These are phyloP conservation scores for Wickerhamiella occidentalis DNA, from an alignment of 805 yeast genomes.

Conservation along the genomic window DNA sequence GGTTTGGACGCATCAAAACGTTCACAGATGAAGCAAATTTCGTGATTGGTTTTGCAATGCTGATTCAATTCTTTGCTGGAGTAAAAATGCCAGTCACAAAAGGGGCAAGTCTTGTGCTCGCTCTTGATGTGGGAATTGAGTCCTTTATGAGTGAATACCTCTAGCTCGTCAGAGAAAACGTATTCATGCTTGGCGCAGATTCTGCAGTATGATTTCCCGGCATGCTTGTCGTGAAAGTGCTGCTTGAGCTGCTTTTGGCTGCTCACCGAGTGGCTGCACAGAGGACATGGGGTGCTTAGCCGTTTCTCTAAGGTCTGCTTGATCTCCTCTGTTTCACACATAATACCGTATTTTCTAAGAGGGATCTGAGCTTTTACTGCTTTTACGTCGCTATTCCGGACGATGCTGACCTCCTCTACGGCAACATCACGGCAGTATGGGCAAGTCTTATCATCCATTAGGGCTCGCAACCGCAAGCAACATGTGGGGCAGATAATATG, in stretches of 20 bases:
- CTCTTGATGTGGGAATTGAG: constrained; percentile 55
- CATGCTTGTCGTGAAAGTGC: constrained; percentile 56
- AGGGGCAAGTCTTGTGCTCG: constrained; percentile 66
- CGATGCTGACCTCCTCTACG: constrained; percentile 35
- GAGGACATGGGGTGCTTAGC: constrained; percentile 29
- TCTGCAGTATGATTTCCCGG: constrained; percentile 46
- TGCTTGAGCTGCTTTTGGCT: constrained; percentile 42
- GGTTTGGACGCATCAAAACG: constrained; percentile 42
- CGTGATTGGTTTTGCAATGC: constrained; percentile 77
- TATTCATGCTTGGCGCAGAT: constrained; percentile 68
- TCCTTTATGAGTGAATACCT: constrained; percentile 46
- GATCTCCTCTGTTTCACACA: constrained; percentile 46
- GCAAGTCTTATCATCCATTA: constrained; percentile 64
- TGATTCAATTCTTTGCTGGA: constrained; percentile 74
- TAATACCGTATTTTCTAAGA: constrained; percentile 36
- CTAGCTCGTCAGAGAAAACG: constrained; percentile 62
- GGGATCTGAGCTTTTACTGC: constrained; percentile 28
- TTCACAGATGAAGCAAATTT: constrained; percentile 83
- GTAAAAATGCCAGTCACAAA: constrained; percentile 67
- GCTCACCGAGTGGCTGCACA: constrained; percentile 28
- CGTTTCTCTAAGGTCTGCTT: constrained; percentile 45
- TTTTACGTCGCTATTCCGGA: constrained; percentile 38
- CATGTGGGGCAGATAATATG: constrained; percentile 78
- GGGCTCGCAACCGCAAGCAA: constrained; percentile 67
- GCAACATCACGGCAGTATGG: constrained; percentile 72